phyloP scores from a whole-genome alignment of 352 stramenopile genomes.

The Pythium periplocum region DNA sequence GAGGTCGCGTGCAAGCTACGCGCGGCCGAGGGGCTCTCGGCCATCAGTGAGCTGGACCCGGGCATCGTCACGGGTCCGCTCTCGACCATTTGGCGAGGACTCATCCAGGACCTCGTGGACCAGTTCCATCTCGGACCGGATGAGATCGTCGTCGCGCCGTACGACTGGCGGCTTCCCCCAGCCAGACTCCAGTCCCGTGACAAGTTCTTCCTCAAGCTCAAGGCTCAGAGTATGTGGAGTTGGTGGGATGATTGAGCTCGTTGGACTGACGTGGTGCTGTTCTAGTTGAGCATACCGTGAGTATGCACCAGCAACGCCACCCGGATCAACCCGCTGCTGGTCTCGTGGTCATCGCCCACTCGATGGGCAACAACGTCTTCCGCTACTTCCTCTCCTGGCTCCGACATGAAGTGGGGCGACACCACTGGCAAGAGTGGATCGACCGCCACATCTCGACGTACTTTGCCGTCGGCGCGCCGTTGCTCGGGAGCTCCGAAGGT shows the following conservation, averaged over 20 bases:
- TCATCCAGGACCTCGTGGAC: conserved; percentile 62
- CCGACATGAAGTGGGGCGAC: conserved; percentile 60
- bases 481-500: conserved; percentile 63
- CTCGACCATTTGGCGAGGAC: conserved; percentile 61
- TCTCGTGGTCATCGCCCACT: conserved; percentile 76
- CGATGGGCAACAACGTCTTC: conserved; percentile 76
- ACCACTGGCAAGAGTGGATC: conserved; percentile 75
- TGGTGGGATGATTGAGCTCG: conserved; percentile 1
- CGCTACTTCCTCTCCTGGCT: conserved; percentile 83
- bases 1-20: conserved; percentile 74
- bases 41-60: conserved; percentile 69
- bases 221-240: conserved; percentile 51
- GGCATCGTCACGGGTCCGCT: conserved; percentile 69
- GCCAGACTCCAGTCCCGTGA: conserved; percentile 67
- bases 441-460: conserved; percentile 70
- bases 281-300: conserved; percentile 56
- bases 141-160: conserved; percentile 66
- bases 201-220: conserved; percentile 69
- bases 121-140: conserved; percentile 64
- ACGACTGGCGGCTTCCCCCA: conserved; percentile 78
- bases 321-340: conserved; percentile 12
- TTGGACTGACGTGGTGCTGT: neutral
- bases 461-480: conserved; percentile 65
- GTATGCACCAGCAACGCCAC: conserved; percentile 25
- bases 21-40: conserved; percentile 46